Evolutionary conservation across 208 protist species (phyloP).

Genomic region (Acanthamoeba lugdunensis): DNA sequence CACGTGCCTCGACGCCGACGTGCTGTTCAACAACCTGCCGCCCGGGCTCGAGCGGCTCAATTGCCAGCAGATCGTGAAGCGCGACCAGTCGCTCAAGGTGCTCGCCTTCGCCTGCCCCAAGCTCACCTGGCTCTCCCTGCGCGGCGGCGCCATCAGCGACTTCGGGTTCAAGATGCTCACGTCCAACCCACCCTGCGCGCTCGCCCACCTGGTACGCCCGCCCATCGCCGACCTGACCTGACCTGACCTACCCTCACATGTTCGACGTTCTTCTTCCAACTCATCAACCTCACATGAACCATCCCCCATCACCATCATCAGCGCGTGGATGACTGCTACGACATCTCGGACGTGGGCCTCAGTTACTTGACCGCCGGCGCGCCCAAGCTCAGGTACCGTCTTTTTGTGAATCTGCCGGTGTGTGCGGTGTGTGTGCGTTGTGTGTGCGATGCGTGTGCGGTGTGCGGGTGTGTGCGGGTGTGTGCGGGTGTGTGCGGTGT

Average conservation of each 20-base stretch:
- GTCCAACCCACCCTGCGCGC: neutral
- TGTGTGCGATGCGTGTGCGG: too few relatives aligned
- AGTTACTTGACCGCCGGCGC: slow-evolving; percentile 21
- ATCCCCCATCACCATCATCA: neutral
- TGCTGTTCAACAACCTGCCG: slow-evolving; percentile 63
- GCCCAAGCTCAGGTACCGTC: slow-evolving; percentile 12
- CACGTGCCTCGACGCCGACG: neutral
- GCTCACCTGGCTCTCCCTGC: neutral
- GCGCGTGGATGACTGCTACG: neutral
- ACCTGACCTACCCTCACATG: neutral
- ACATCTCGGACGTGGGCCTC: slow-evolving; percentile 48
- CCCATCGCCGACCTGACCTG: too few relatives aligned
- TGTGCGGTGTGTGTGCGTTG: neutral
- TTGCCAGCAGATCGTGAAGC: slow-evolving; percentile 7
- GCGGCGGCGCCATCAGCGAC: neutral
- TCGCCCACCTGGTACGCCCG: neutral
- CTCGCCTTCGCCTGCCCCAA: slow-evolving; percentile 38
- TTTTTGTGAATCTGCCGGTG: neutral
- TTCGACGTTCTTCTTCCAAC: neutral
- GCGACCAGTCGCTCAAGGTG: slow-evolving; percentile 33
- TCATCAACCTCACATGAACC: too few relatives aligned
- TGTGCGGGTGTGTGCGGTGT: too few relatives aligned
- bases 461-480: too few relatives aligned
- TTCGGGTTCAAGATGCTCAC: slow-evolving; percentile 47
- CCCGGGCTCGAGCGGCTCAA: neutral